Evolutionary conservation across 345 rosid genomes (phyloP).

Genomic region (Brassica cretica): DNA sequence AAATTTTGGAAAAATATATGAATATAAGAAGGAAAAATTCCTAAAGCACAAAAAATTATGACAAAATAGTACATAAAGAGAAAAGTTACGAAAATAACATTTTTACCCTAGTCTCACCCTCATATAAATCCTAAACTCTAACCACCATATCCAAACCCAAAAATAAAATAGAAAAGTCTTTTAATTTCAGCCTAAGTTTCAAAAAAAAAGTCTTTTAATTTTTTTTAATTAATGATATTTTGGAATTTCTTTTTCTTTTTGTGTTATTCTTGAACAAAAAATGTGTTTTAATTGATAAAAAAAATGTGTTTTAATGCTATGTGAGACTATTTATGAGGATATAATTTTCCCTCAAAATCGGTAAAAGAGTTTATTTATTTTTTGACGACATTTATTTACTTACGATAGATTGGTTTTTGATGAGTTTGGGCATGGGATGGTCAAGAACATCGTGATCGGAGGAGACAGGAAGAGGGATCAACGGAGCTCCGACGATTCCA

Average conservation of each 20-base stretch:
- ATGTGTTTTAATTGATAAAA: background rate
- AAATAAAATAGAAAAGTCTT: no score
- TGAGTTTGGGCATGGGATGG: conserved; percentile 42
- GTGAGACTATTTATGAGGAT: background rate
- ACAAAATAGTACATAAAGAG: background rate
- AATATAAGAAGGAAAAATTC: no score
- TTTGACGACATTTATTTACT: background rate
- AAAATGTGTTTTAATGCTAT: background rate
- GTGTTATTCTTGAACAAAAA: background rate
- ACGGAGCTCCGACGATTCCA: conserved; percentile 41
- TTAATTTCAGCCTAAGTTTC: no score
- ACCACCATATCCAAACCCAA: background rate
- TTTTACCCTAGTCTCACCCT: background rate
- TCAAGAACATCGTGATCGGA: conserved; percentile 21
- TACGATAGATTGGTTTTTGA: conserved; percentile 42
- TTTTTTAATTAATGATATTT: no score
- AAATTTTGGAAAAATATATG: background rate
- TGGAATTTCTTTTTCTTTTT: no score
- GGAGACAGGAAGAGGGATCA: conserved; percentile 31
- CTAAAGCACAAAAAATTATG: no score
- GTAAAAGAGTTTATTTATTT: background rate
- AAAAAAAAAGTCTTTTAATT: no score
- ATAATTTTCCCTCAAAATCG: background rate
- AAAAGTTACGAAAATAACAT: no score
- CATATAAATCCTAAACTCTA: background rate